Base-by-base conservation (phyloP, 441 rosid genomes). In the Aquilaria agallochum region DNA sequence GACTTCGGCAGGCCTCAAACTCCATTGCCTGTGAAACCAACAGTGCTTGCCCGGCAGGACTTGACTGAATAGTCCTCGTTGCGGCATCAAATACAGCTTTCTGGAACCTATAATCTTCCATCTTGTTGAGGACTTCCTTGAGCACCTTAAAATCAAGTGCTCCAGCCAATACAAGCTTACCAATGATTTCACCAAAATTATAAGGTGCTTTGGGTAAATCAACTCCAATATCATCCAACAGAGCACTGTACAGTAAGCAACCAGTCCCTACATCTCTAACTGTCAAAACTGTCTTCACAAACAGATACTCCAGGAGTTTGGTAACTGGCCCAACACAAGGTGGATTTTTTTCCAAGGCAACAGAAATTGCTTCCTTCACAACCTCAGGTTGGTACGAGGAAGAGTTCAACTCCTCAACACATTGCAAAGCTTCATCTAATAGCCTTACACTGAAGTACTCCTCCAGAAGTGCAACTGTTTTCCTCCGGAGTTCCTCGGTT, bases 121-220 rank as follows among this genome's bases (percentile, higher is more conserved):
- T 65, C 72, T 71, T 72, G 66, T 70, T 71, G 11, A 84, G 53
- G 33, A 78, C 59, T 57, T 75, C 84, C 60, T 53, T 76, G 2
- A 78, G 65, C 27, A 69, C 46, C 44, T 64, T 60, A 27, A 82
- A 78, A 12, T 74, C 76, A 60, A 69, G 56, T 27, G 60, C 75
- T 31, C 68, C 67, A 2, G 64, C 82, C 49, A 69, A 44, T 32
- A 76, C 63, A 15, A 85, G 53, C 67, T 63, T 68, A 14, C 85
- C 87, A 1, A 78, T 55, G 47, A 80, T 67, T 63, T 80, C 84
- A 54, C 90, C 87, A n/a, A 76, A 82, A 64, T 69, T 72, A 53
- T 59, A 62, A 2, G 90, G 84, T 34, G 90, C 87, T 73, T 78
- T 85, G 11, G 90, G 87, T 56, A 84, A 61, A 76, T 84, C 90